Conservation (phyloP, 2,329 filamentous ascomycete species). For the Metarhizium humberi region DNA sequence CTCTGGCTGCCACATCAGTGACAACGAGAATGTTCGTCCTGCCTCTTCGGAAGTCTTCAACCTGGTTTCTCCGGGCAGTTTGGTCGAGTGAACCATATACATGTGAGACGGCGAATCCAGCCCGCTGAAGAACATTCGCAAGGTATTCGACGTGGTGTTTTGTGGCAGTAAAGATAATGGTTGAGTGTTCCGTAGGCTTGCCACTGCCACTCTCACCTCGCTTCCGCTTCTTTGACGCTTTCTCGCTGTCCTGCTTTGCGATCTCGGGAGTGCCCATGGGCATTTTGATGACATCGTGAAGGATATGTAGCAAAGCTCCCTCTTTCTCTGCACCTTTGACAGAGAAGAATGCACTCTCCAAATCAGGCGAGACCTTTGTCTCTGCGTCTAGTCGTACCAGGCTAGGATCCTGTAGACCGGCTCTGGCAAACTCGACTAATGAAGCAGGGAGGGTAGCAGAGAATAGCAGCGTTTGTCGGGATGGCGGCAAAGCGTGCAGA, state of each 20-base stretch:
- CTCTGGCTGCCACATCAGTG: constrained; percentile 90
- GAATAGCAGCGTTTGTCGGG: constrained; percentile 85
- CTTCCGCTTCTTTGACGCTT: constrained; percentile 62
- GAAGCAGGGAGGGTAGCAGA: constrained; percentile 92
- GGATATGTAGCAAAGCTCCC: constrained; percentile 76
- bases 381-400: constrained; percentile 88
- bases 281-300: constrained; percentile 89
- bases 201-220: constrained; percentile 42
- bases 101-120: constrained; percentile 85
- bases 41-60: constrained; percentile 79
- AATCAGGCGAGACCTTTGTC: constrained; percentile 88
- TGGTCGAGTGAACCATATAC: constrained; percentile 94
- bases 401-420: constrained; percentile 84
- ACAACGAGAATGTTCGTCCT: constrained; percentile 87
- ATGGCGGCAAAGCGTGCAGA: constrained; percentile 73
- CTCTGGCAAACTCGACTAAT: constrained; percentile 89
- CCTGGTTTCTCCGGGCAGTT: constrained; percentile 82
- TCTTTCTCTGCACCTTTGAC: constrained; percentile 93
- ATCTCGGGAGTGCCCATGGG: constrained; percentile 56
- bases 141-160: constrained; percentile 98
- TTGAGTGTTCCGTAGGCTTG: constrained; percentile 80
- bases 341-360: constrained; percentile 92
- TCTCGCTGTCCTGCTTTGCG: constrained; percentile 35
- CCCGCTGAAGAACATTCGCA: constrained; percentile 64
- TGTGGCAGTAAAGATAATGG: constrained; percentile 88